Conservation (phyloP, 2,329 filamentous ascomycete species). For the Trichoderma brevicompactum region DNA sequence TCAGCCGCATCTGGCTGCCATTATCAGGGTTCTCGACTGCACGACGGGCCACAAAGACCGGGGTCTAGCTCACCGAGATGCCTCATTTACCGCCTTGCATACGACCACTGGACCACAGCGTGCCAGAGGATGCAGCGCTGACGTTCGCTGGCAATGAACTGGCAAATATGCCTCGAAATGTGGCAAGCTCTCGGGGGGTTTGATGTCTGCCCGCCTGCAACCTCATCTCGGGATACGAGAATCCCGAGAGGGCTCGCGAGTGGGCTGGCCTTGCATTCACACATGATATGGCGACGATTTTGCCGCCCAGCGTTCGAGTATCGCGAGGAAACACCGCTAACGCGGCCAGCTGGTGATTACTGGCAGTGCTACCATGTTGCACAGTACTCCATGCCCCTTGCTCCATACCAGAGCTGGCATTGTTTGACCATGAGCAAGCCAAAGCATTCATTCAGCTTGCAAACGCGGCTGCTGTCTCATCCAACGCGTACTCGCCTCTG, state of each 20-base stretch:
- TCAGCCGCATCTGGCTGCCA: slow-evolving; percentile 8
- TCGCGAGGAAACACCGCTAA: not conserved
- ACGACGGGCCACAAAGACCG: slow-evolving; percentile 10
- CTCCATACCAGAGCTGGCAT: not conserved
- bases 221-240: slow-evolving; percentile 26
- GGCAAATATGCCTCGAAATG: slow-evolving; percentile 27
- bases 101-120: slow-evolving; percentile 19
- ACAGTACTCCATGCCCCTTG: not conserved
- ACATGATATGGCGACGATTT: slow-evolving; percentile 11
- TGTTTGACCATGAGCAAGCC: not conserved
- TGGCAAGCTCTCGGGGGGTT: slow-evolving; percentile 11
- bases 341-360: no score
- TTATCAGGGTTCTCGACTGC: slow-evolving; percentile 10
- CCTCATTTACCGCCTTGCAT: slow-evolving; percentile 27
- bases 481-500: not conserved
- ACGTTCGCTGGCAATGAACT: slow-evolving; percentile 27
- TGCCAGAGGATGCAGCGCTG: slow-evolving; percentile 24
- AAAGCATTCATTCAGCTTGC: not conserved
- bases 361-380: not conserved
- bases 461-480: not conserved
- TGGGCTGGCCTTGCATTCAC: not conserved
- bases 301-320: not conserved
- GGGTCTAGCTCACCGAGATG: slow-evolving; percentile 24
- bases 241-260: slow-evolving; percentile 5
- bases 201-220: not conserved